Evolutionary conservation across 1,139 yeast genomes (phyloP).

Genomic region (Geotrichum carabidarum): DNA sequence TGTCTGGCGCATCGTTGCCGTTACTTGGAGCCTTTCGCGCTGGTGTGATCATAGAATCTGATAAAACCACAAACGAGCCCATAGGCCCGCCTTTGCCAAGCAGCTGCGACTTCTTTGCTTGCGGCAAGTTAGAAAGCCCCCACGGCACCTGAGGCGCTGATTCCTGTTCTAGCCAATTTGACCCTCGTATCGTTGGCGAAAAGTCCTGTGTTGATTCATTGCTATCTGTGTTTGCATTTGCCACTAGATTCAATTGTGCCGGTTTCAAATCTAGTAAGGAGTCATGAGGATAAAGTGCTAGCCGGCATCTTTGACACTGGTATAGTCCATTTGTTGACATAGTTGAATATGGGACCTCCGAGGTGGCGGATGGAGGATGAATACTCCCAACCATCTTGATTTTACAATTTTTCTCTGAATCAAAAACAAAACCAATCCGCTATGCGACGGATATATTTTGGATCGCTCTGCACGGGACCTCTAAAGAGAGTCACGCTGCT

Average conservation of each 20-base stretch:
- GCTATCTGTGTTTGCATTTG: slow-evolving; percentile 18
- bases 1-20: slow-evolving; percentile 25
- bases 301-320: slow-evolving; percentile 56
- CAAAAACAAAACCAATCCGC: background rate
- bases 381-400: slow-evolving; percentile 1
- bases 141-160: slow-evolving; percentile 11
- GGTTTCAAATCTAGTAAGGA: slow-evolving; percentile 49
- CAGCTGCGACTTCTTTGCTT: slow-evolving; percentile 7
- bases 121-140: slow-evolving; percentile 20
- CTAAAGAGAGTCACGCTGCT: background rate
- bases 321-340: slow-evolving; percentile 8
- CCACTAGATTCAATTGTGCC: slow-evolving; percentile 47
- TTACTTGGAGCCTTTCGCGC: slow-evolving; percentile 9
- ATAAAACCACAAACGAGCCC: slow-evolving; percentile 20
- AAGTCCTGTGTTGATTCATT: background rate
- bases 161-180: slow-evolving; percentile 5
- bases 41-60: slow-evolving; percentile 19
- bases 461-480: background rate
- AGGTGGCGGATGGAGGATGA: slow-evolving; percentile 5
- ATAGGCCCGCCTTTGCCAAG: slow-evolving; percentile 14
- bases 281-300: slow-evolving; percentile 53
- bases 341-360: background rate
- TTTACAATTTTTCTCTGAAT: background rate
- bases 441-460: background rate
- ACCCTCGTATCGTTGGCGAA: background rate